phyloP scores from a whole-genome alignment of 139 green algal genomes.

The Edaphochlamys debaryana region DNA sequence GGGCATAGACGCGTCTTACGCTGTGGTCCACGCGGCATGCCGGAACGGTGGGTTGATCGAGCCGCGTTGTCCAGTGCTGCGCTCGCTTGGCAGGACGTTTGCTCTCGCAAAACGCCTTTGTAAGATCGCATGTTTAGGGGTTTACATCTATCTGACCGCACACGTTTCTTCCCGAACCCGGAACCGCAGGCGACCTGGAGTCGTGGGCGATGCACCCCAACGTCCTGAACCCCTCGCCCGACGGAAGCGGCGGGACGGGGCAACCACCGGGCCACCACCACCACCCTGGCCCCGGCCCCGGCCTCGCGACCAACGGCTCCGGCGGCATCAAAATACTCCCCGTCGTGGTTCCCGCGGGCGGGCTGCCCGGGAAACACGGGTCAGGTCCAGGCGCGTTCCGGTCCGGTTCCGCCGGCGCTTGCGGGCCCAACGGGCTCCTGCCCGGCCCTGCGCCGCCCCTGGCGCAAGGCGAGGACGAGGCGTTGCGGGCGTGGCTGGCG shows the following conservation, averaged over 20 bases:
- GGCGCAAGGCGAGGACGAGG: constrained; percentile 21
- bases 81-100: too few relatives aligned
- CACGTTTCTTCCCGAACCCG: too few relatives aligned
- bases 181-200: constrained; percentile 9
- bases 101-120: too few relatives aligned
- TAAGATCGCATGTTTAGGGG: too few relatives aligned
- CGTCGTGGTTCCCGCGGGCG: not conserved
- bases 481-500: constrained; percentile 2
- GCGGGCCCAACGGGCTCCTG: not conserved
- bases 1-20: constrained; percentile 30
- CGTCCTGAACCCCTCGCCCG: constrained; percentile 1
- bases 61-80: too few relatives aligned
- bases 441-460: not conserved
- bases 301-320: too few relatives aligned
- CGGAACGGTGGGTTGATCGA: not conserved
- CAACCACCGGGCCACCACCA: not conserved
- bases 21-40: not conserved
- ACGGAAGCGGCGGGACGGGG: not conserved
- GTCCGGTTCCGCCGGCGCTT: too few relatives aligned
- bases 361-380: not conserved
- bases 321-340: not conserved
- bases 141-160: too few relatives aligned
- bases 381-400: not conserved
- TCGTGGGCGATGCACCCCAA: constrained; percentile 37
- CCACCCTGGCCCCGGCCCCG: too few relatives aligned